Evolutionary conservation across 2,329 filamentous ascomycete species (phyloP), one percentile per base, ranked within the genome.

Genomic region (Colletotrichum noveboracense): DNA sequence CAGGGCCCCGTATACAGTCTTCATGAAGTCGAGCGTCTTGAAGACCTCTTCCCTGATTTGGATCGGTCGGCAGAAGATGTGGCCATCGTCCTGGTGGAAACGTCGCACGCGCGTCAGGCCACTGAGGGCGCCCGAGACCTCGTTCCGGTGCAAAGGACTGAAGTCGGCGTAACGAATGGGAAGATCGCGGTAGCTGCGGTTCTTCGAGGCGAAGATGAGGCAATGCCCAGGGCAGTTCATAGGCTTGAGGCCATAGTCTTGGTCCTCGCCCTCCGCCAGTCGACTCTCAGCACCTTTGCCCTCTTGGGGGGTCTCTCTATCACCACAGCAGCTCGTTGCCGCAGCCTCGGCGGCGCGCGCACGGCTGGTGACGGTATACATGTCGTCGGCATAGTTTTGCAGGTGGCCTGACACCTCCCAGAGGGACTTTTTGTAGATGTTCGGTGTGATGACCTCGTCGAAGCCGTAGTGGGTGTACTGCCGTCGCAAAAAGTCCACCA

Each of bases 141-240:
- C 95, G 82, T 98, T 97, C 62, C 96, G 90, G 83, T 97, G 95
- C n/a, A 97, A 88, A 3, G 95, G 92, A 80, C 94, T 95, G 81
- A 98, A 98, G 83, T 98, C 96, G 71, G 95, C 95, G 84, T 95
- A 95, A 80, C 95, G 92, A 76, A 97, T 90, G 2, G 96, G 95
- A 21, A 98, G 87, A 78, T 98, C 94, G 78, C 93, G 91, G 84
- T 96, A 96, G 79, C 93, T 95, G 76, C 93, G 92, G 73, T 90
- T 89, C 78, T 93, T 91, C 62, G 93, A 93, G 76, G 91, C 93
- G 82, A 97, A 98, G 77, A 98, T 91, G 77, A 98, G 87, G 82
- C 95, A 97, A 84, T 98, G 95, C 5, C 95, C 95, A 0, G 95
- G 95, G 82, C 95, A 98, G 82, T 98, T 98, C 95, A 98, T 98